Evolutionary conservation across 1,284 basidiomycete species (phyloP).

Genomic region (Apiotrichum gracile): DNA sequence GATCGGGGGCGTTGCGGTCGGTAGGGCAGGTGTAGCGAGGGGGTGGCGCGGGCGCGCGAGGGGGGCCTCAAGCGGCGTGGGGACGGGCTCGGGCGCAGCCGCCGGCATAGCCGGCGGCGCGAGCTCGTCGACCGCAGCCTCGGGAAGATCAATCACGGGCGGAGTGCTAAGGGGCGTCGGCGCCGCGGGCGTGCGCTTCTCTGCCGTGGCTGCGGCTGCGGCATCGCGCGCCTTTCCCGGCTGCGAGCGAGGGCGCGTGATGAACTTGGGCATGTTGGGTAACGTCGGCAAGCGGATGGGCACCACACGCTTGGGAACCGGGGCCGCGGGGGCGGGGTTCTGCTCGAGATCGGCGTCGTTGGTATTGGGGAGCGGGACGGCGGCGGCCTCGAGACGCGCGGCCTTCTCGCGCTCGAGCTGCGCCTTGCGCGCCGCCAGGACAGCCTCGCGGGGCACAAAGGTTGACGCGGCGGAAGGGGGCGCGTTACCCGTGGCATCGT

Average conservation of each 20-base stretch:
- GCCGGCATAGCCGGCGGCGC: too few relatives aligned
- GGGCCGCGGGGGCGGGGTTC: not conserved
- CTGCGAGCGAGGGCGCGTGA: slow-evolving; percentile 22
- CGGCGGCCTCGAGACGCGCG: slow-evolving; percentile 5
- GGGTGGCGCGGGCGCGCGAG: slow-evolving; percentile 6
- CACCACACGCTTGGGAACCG: not conserved
- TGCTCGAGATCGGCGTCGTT: slow-evolving; percentile 22
- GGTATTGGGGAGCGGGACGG: slow-evolving; percentile 16
- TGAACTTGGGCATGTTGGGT: slow-evolving; percentile 29
- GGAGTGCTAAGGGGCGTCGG: not conserved
- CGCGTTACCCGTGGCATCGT: slow-evolving; percentile 25
- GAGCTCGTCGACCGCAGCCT: too few relatives aligned
- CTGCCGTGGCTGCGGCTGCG: not conserved
- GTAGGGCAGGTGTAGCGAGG: not conserved
- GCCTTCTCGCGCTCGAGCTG: slow-evolving; percentile 25
- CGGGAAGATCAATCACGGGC: too few relatives aligned
- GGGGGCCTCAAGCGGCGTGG: slow-evolving; percentile 14
- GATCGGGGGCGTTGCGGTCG: not conserved
- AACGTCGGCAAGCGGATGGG: too few relatives aligned
- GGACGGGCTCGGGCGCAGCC: not conserved
- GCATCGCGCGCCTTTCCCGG: slow-evolving; percentile 12
- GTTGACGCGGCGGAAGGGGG: slow-evolving; percentile 21
- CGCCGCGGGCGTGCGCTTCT: not conserved
- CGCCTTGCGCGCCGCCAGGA: slow-evolving; percentile 27
- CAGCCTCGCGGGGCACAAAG: slow-evolving; percentile 34